Evolutionary conservation across 2,329 filamentous ascomycete species (phyloP), one percentile per base, ranked within the genome.

Genomic region (Diaporthe ampelina): DNA sequence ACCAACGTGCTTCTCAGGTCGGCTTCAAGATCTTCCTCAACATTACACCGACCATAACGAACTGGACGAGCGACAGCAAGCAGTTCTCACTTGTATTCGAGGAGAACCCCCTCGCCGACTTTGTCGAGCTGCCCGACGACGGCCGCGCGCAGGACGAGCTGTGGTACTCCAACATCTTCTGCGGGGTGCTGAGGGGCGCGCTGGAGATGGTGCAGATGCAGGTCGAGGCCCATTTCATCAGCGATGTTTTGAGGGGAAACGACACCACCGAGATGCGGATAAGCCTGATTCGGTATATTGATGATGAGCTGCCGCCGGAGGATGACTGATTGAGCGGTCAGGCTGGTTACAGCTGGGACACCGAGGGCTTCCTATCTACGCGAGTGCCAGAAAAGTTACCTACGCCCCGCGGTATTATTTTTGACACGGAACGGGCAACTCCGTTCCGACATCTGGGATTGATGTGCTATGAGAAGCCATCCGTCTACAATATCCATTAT

Each of bases 201-300:
- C 84, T 99, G 74, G 97, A 99, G 84, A 99, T 99, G 97, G 96
- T 98, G 81, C 96, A 98, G 89, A 98, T 98, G 95, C 97, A 98
- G 84, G 95, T 98, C 5, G 96, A 99, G 82, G 95, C 95, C 61
- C 95, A 97, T 81, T 99, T 98, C 82, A 94, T 97, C 80, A 98
- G 94, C 82, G 97, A 99, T 83, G 90, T 98, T 43, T 87, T 99
- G 75, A 91, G 95, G 73, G 97, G 97, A 4, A 96, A 98, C 80
- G 97, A 99, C 82, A 96, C 94, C 24, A 99, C 97, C 0, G 97
- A 99, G 87, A 98, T 99, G 94, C 90, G 96, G 80, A 93, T 99
- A 80, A 94, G 94, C 37, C 85, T 99, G 79, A 91, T 98, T 79
- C 91, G 96, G 79, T 98, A 97, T 82, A 97, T 99, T 79, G 97